Evolutionary conservation across 2,329 filamentous ascomycete species (phyloP).

Genomic region (Xylaria sp.): DNA sequence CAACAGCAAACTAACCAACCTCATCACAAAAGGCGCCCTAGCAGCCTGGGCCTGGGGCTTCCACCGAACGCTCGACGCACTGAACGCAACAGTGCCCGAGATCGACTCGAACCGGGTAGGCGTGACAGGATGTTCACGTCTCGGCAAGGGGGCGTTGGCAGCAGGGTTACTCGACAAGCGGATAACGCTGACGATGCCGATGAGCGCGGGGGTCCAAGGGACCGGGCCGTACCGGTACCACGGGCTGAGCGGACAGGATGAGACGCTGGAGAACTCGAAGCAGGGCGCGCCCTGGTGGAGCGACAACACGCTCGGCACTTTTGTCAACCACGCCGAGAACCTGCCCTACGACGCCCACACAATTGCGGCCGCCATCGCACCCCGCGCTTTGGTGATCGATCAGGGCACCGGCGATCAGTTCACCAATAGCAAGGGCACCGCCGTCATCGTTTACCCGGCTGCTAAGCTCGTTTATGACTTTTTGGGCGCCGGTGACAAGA

Average conservation of each 20-base stretch:
- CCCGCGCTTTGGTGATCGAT: slow-evolving; percentile 64
- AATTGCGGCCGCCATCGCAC: slow-evolving; percentile 67
- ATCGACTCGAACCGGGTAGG: slow-evolving; percentile 56
- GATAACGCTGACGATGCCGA: slow-evolving; percentile 64
- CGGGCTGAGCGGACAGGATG: slow-evolving; percentile 56
- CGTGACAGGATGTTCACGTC: slow-evolving; percentile 64
- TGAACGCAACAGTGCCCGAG: slow-evolving; percentile 58
- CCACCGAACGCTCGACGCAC: slow-evolving; percentile 62
- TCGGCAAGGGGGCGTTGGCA: slow-evolving; percentile 64
- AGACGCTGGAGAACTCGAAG: slow-evolving; percentile 61
- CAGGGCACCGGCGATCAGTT: slow-evolving; percentile 63
- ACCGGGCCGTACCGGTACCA: slow-evolving; percentile 63
- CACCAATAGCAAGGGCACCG: slow-evolving; percentile 60
- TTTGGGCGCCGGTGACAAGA: slow-evolving; percentile 60
- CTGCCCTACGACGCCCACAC: slow-evolving; percentile 68
- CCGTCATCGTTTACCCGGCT: slow-evolving; percentile 61
- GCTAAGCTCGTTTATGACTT: slow-evolving; percentile 65
- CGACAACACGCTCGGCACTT: slow-evolving; percentile 61
- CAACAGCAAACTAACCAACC: not conserved
- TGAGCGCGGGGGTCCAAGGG: slow-evolving; percentile 66
- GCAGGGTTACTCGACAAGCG: slow-evolving; percentile 62
- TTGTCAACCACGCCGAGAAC: slow-evolving; percentile 63
- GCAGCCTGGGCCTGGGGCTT: slow-evolving; percentile 67
- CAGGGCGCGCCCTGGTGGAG: slow-evolving; percentile 67
- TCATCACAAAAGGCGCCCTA: slow-evolving; percentile 53